Evolutionary conservation across 352 stramenopile genomes (phyloP).

Genomic region (Elongisporangium prolatum): DNA sequence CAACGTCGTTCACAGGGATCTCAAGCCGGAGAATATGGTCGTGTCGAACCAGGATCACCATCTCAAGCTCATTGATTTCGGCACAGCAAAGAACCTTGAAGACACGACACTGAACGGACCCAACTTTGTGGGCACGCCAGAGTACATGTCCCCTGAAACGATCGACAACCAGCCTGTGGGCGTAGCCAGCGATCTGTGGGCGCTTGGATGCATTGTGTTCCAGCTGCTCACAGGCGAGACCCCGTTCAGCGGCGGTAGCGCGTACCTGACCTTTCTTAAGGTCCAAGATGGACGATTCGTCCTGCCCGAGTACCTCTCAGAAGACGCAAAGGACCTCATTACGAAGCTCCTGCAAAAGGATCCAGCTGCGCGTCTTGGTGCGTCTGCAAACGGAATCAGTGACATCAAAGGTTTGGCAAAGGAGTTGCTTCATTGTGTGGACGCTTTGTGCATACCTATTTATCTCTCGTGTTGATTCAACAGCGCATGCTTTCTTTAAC

Average conservation of each 20-base stretch:
- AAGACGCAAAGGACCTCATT: slow-evolving; percentile 61
- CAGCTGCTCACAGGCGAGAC: slow-evolving; percentile 79
- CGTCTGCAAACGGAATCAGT: slow-evolving; percentile 25
- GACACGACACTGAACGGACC: slow-evolving; percentile 63
- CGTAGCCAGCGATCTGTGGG: slow-evolving; percentile 65
- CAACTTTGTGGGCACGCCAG: slow-evolving; percentile 86
- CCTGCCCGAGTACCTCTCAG: slow-evolving; percentile 58
- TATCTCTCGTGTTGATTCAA: neutral
- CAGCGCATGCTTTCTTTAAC: slow-evolving; percentile 75
- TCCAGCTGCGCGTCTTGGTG: slow-evolving; percentile 25
- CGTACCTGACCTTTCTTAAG: slow-evolving; percentile 78
- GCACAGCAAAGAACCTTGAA: slow-evolving; percentile 69
- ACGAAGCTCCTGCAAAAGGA: slow-evolving; percentile 43
- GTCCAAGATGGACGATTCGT: slow-evolving; percentile 57
- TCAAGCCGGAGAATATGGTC: slow-evolving; percentile 97
- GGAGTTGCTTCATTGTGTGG: too few relatives aligned
- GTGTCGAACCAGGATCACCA: slow-evolving; percentile 57
- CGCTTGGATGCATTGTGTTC: slow-evolving; percentile 72
- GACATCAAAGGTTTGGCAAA: slow-evolving; percentile 49
- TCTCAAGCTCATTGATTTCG: slow-evolving; percentile 80
- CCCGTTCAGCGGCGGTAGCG: slow-evolving; percentile 70
- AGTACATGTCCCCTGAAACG: slow-evolving; percentile 87
- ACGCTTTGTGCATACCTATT: too few relatives aligned
- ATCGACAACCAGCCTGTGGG: slow-evolving; percentile 77
- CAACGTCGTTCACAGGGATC: slow-evolving; percentile 90